These are phyloP conservation scores for Dianthus caryophyllus DNA, from an alignment of 148 eudicot species.

Conservation along the genomic window DNA sequence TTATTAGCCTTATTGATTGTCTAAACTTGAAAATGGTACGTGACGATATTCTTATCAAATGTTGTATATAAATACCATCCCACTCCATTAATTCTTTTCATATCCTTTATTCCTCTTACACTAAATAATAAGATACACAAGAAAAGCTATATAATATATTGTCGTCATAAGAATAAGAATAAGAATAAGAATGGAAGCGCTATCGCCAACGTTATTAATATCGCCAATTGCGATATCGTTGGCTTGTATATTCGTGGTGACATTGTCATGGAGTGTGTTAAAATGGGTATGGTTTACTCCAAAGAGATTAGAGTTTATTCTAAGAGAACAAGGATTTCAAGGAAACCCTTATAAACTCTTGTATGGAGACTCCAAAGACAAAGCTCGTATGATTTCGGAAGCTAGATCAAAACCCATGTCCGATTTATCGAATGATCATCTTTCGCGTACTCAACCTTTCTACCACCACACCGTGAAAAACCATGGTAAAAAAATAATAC, in stretches of 20 bases:
- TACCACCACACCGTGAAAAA: slow-evolving; percentile 18
- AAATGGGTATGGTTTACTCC: slow-evolving; percentile 53
- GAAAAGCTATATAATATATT: too few relatives aligned
- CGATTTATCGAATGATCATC: slow-evolving; percentile 15
- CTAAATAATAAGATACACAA: too few relatives aligned
- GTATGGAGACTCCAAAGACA: slow-evolving; percentile 37
- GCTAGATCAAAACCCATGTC: slow-evolving; percentile 27
- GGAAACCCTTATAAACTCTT: slow-evolving; percentile 44
- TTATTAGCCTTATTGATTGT: too few relatives aligned
- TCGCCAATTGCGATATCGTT: slow-evolving; percentile 6
- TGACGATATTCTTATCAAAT: too few relatives aligned
- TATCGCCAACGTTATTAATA: too few relatives aligned
- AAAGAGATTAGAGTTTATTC: too few relatives aligned
- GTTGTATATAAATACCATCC: too few relatives aligned
- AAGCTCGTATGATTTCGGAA: slow-evolving; percentile 20
- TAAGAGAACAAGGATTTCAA: slow-evolving; percentile 38
- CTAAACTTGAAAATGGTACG: too few relatives aligned
- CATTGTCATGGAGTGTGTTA: slow-evolving; percentile 22
- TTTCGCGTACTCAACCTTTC: slow-evolving; percentile 23
- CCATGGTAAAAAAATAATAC: slow-evolving; percentile 18
- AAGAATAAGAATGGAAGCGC: too few relatives aligned
- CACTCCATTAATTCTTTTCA: too few relatives aligned
- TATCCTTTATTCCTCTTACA: too few relatives aligned
- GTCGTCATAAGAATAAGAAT: too few relatives aligned
- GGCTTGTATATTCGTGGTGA: slow-evolving; percentile 9